Base-by-base conservation (phyloP, 139 green algal genomes). In the Desmodesmus armatus region DNA sequence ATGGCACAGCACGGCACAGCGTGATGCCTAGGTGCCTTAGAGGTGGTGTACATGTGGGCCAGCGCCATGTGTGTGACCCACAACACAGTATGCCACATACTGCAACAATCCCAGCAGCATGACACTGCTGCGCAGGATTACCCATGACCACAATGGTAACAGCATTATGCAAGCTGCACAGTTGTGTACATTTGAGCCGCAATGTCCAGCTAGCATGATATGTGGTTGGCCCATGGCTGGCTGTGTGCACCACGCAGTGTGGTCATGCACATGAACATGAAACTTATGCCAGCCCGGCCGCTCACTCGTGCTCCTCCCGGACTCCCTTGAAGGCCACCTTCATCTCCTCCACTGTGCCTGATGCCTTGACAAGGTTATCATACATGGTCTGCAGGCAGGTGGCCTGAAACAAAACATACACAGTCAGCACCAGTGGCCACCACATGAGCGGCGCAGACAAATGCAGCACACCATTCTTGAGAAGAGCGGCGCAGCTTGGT, bases 341-440 rank as follows among this genome's bases (percentile, higher is more conserved):
- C 78, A 75, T 76, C 62, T 77, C 40, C 62, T 75, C 62, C 41
- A 76, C 78, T 21, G 47, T 21, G 47, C 13, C n/a, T n/a, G n/a
- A n/a, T 23, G n/a, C 41, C 47, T 31, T 33, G 29, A 27, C 33
- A 41, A 86, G 55, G 49, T 49, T 81, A 23, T 39, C 58, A 82
- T 86, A 55, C 58, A 84, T 75, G 17, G 76, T 29, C 39, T 51
- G 47, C 39, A 96, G 85, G 63, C 91, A 69, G 2, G 94, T 96
- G 70, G n/a, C n/a, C n/a, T n/a, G n/a, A n/a, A n/a, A n/a, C n/a
- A n/a, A n/a, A n/a, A n/a, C n/a, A n/a, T n/a, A n/a, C n/a, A n/a
- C n/a, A n/a, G n/a, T n/a, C n/a, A n/a, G n/a, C n/a, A n/a, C n/a
- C n/a, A n/a, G n/a, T n/a, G n/a, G n/a, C n/a, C n/a, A n/a, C n/a